Conservation (phyloP, 2,329 filamentous ascomycete genomes). For the Parascedosporium putredinis region DNA sequence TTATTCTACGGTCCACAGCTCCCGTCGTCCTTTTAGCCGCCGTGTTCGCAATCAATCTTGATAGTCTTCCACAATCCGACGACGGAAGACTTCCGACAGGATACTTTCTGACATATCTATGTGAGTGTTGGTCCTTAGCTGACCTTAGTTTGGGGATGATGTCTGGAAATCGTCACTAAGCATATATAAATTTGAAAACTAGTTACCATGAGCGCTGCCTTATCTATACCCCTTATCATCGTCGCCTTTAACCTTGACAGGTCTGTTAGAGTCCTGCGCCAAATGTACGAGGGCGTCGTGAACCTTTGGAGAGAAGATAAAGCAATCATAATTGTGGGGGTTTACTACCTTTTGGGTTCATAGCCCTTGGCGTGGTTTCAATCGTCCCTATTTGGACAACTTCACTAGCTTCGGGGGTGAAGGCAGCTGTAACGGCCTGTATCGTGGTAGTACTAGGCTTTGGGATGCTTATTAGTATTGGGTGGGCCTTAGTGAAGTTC, state of each 20-base stretch:
- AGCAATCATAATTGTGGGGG: not conserved
- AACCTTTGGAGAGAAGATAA: not conserved
- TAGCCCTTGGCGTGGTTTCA: not conserved
- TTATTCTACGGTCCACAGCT: not conserved
- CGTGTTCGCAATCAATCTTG: constrained; percentile 10
- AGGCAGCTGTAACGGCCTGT: not conserved
- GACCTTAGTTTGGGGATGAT: not conserved
- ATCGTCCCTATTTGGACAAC: not conserved
- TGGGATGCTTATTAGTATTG: not conserved
- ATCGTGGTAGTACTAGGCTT: not conserved
- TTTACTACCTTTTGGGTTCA: not conserved
- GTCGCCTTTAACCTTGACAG: constrained; percentile 9
- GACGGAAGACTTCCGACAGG: constrained; percentile 9
- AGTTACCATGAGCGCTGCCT: constrained; percentile 8
- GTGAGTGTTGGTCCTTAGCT: constrained; percentile 6
- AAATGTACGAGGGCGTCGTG: not conserved
- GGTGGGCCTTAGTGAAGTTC: not conserved
- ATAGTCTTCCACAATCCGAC: constrained; percentile 2
- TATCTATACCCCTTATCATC: constrained; percentile 9
- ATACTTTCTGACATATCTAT: constrained; percentile 10
- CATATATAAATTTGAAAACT: not conserved
- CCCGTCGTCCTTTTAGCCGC: constrained; percentile 4
- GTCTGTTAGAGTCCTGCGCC: not conserved
- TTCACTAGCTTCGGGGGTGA: not conserved
- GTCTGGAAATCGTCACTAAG: not conserved